Evolutionary conservation across 140 eudicot genomes (phyloP), one percentile per base, ranked within the genome.

Genomic region (Cichorium intybus): DNA sequence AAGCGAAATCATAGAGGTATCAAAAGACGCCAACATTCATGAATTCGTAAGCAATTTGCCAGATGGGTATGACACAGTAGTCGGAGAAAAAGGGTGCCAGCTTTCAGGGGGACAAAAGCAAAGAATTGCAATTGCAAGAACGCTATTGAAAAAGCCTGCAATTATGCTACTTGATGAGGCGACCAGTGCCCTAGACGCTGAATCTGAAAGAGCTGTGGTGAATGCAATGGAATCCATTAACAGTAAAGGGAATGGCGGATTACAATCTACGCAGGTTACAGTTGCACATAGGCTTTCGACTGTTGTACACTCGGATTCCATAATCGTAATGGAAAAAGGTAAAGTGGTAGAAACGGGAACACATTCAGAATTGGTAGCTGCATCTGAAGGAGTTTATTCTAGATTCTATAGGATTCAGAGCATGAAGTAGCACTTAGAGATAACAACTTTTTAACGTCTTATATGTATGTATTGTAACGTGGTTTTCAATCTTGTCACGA

Each of bases 21-120:
- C 96, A 15, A 78, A 67, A 52, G 81, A 80, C 60, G 94, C 96
- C 7, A 88, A 82, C 59, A 82, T 88, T 60, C 90, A 88, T 18
- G 94, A 85, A 5, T 86, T 88, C 22, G 74, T 88, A 34, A 85
- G 96, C 80, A 88, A 72, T 60, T 66, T 88, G 49, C 96, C 96
- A 0, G 62, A 77, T 15, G 96, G 96, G 50, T 88, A 88, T 18
- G 87, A 85, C 18, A 85, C 94, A 0, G 70, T 75, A 33, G 96
- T 82, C 0, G 96, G 96, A 15, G 94, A 88, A 47, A 85, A 85
- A 60, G 96, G 96, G 43, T 85, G 95, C 69, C 96, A 88, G 61
- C 90, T 88, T 68, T 85, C 96, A 4, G 95, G 96, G 6, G 96
- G 96, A 51, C 95, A 88, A 29, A 88, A 88, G 47, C 96, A 88